phyloP scores from a whole-genome alignment of 1,139 yeast genomes.

The Sugiyamaella grinbergsii region DNA sequence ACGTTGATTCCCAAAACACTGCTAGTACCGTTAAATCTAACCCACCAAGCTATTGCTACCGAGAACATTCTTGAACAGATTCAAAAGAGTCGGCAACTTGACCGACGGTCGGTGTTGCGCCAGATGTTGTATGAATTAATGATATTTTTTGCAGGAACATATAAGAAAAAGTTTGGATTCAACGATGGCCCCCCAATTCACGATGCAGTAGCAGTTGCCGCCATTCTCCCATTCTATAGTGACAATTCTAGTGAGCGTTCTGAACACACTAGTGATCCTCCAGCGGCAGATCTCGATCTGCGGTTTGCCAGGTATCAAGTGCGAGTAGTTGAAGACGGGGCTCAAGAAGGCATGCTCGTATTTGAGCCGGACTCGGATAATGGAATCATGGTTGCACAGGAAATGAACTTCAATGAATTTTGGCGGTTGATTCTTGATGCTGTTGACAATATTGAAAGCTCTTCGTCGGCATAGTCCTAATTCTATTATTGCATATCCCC shows the following conservation, averaged over 20 bases:
- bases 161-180: slow-evolving; percentile 50
- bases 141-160: slow-evolving; percentile 55
- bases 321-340: slow-evolving; percentile 44
- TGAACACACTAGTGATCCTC: slow-evolving; percentile 30
- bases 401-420: slow-evolving; percentile 51
- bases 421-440: slow-evolving; percentile 56
- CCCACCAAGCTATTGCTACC: slow-evolving; percentile 69
- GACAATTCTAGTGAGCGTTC: slow-evolving; percentile 30
- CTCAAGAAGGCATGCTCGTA: slow-evolving; percentile 37
- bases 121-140: slow-evolving; percentile 59
- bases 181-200: slow-evolving; percentile 74
- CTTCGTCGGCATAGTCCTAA: slow-evolving; percentile 3
- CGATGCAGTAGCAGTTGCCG: slow-evolving; percentile 74
- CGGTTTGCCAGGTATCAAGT: slow-evolving; percentile 45
- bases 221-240: slow-evolving; percentile 53
- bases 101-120: slow-evolving; percentile 48
- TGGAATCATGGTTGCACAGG: slow-evolving; percentile 52
- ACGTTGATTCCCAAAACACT: slow-evolving; percentile 53
- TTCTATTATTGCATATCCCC: neutral
- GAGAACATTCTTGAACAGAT: slow-evolving; percentile 45
- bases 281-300: slow-evolving; percentile 32
- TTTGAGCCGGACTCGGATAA: slow-evolving; percentile 36
- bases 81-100: slow-evolving; percentile 39
- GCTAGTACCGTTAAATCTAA: slow-evolving; percentile 67
- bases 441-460: slow-evolving; percentile 40